Evolutionary conservation across 208 protist species (phyloP), one percentile per base, ranked within the genome.

Genomic region (Wallacemonas sp.): DNA sequence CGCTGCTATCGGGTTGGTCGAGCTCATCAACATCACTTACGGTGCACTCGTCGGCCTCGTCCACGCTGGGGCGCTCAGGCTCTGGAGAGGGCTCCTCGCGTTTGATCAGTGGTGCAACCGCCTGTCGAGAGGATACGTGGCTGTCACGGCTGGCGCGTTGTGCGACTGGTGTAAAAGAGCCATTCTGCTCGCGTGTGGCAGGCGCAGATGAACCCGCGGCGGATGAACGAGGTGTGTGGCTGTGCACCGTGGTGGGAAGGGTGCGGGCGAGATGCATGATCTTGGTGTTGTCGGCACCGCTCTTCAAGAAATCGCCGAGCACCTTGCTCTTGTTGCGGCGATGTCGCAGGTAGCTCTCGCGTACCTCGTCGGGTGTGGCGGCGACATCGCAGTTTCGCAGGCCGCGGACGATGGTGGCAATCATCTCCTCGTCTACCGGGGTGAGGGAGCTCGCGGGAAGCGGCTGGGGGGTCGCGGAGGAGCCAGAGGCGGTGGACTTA

Each of bases 311-410:
- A 27, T 78, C 62, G 1, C 62, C 49, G 39, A 78, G 42, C 39
- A 78, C 72, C 31, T 34, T 11, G 42, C 64, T 60, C 51, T 68
- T 59, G 15, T 51, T n/a, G 38, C 73, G 73, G 62, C 44, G 67
- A 42, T 79, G 61, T 6, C 46, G 55, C 34, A 68, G 36, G 73
- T 79, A 79, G 51, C 62, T 73, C 36, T 70, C 55, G n/a, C 36
- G 58, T 5, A 79, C 67, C 27, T 79, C 63, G 0, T 73, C 67
- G 4, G 42, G 59, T 2, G 54, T 53, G 9, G 58, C 67, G 1
- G 42, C 59, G 11, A 71, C 59, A 14, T 60, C 61, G 38, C 60
- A 62, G 22, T 41, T 46, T 2, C 47, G 49, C 30, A 79, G 44
- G 4, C 46, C 73, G 17, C 33, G 24, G 42, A 60, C 60, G 36